Conservation (phyloP, 352 stramenopile species). For the Globisporangium acanthophoron region DNA sequence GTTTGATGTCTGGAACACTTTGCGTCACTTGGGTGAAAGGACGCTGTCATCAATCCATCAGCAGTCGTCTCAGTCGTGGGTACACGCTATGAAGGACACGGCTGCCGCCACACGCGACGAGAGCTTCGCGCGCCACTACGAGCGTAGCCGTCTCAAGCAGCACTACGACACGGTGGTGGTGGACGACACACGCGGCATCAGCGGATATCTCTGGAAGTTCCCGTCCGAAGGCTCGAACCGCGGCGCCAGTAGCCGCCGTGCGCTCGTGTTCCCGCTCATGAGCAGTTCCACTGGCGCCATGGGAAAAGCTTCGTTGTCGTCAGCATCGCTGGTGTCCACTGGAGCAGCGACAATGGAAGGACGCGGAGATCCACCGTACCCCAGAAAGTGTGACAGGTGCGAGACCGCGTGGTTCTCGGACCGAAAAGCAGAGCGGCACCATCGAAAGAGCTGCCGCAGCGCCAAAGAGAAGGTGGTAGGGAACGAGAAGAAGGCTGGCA, state of each 20-base stretch:
- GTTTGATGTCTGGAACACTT: not conserved
- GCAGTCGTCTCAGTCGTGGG: not conserved
- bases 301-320: too few relatives aligned
- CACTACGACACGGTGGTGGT: slow-evolving; percentile 7
- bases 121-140: slow-evolving; percentile 14
- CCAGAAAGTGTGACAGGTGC: slow-evolving; percentile 28
- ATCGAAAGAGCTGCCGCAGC: slow-evolving; percentile 14
- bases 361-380: slow-evolving; percentile 10
- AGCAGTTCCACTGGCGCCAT: not conserved
- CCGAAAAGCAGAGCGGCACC: slow-evolving; percentile 17
- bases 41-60: not conserved
- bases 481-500: not conserved
- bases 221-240: slow-evolving; percentile 56
- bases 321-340: not conserved
- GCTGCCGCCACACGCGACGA: slow-evolving; percentile 10
- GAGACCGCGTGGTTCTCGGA: slow-evolving; percentile 31
- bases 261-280: not conserved
- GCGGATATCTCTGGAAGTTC: slow-evolving; percentile 58
- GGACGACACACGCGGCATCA: slow-evolving; percentile 20
- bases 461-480: not conserved
- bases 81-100: slow-evolving; percentile 5
- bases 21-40: not conserved
- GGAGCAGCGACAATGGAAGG: not conserved
- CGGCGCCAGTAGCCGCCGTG: not conserved
- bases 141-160: slow-evolving; percentile 11